Percentiles rank a stretch among this genome's conserved stretches.
phyloP scores from a whole-genome alignment of 108 stramenopile genomes.

The Skeletonema menzelii region DNA sequence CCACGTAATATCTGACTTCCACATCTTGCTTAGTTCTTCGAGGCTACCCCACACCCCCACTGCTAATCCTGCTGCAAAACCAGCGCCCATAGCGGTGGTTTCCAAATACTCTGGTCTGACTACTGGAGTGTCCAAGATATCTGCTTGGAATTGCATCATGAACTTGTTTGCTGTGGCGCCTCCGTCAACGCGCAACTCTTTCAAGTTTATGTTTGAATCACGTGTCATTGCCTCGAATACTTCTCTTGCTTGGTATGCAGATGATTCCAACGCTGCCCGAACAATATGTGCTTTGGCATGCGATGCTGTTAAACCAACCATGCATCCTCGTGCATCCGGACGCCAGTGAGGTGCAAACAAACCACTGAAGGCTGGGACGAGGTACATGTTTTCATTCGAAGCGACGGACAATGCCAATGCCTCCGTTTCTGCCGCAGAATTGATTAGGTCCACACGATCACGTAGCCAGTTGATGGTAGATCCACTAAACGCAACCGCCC shows the following conservation, averaged over 20 bases:
- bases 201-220: conserved; percentile 74
- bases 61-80: conserved; percentile 96
- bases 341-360: conserved; percentile 97
- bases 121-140: conserved; percentile 89
- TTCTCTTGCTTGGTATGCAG: conserved; percentile 90
- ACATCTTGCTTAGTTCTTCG: conserved; percentile 78
- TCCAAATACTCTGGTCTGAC: conserved; percentile 81
- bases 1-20: conserved; percentile 74
- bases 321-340: conserved; percentile 90
- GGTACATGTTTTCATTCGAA: conserved; percentile 90
- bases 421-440: conserved; percentile 85
- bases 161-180: conserved; percentile 90
- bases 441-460: conserved; percentile 91
- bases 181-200: conserved; percentile 92
- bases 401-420: conserved; percentile 63
- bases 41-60: conserved; percentile 90
- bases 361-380: conserved; percentile 97
- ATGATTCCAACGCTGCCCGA: conserved; percentile 94
- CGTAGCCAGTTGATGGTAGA: conserved; percentile 96
- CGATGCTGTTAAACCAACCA: conserved; percentile 90
- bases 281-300: conserved; percentile 89
- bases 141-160: conserved; percentile 97
- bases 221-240: conserved; percentile 90
- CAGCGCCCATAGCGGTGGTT: conserved; percentile 96
- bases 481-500: conserved; percentile 92